phyloP scores from a whole-genome alignment of 805 yeast genomes.

The Lipomyces lipofer region DNA sequence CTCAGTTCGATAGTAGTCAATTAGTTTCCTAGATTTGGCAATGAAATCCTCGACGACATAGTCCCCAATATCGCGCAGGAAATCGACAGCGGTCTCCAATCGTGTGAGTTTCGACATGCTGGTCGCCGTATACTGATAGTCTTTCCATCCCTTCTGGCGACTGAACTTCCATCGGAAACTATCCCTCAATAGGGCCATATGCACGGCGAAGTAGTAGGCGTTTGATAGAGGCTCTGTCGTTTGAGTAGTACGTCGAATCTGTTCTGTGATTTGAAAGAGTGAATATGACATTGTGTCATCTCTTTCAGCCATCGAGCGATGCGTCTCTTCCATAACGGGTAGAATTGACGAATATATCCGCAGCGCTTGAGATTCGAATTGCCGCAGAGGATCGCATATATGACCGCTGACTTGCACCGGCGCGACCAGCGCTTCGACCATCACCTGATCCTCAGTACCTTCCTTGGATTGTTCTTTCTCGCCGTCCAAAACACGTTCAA shows the following conservation, averaged over 20 bases:
- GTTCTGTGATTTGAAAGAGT: constrained; percentile 15
- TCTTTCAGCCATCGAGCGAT: constrained; percentile 2
- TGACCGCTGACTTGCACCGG: constrained; percentile 15
- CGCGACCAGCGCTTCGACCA: constrained; percentile 13
- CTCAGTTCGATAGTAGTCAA: constrained; percentile 7
- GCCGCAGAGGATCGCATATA: constrained; percentile 19
- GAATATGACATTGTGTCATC: constrained; percentile 1
- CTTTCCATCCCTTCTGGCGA: constrained; percentile 2
- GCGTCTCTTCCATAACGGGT: not conserved
- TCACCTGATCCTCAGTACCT: too few species aligned
- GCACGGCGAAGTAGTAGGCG: constrained; percentile 20
- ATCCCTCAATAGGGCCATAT: constrained; percentile 12
- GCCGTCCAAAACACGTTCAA: too few species aligned
- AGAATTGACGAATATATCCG: constrained; percentile 11
- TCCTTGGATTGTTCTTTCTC: too few species aligned
- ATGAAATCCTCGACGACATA: constrained; percentile 5
- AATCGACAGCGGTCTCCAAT: constrained; percentile 6
- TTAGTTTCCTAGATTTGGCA: constrained; percentile 6
- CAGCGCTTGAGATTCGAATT: constrained; percentile 11
- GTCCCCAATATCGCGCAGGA: constrained; percentile 10
- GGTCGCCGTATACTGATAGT: constrained; percentile 15
- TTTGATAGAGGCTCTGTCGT: not conserved
- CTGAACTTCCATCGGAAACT: constrained; percentile 18
- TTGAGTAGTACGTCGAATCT: not conserved
- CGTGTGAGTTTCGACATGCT: constrained; percentile 6